Percentiles rank a stretch among this genome's conserved stretches.
These are phyloP conservation scores for Mycena alexandri DNA, from an alignment of 768 basidiomycete genomes.

Conservation along the genomic window DNA sequence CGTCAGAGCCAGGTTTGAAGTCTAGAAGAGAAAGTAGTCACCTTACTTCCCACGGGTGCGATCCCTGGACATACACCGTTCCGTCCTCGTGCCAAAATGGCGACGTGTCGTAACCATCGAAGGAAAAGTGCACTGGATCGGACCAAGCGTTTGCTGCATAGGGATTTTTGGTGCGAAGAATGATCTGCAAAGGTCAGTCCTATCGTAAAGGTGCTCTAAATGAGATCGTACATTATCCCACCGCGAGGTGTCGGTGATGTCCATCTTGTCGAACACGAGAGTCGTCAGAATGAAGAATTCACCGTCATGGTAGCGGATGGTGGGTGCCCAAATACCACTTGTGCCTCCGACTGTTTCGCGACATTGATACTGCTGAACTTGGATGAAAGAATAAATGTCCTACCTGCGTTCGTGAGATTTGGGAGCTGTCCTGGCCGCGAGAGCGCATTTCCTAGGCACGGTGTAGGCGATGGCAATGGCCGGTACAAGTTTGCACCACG, in stretches of 20 bases:
- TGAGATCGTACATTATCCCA: conserved; percentile 42
- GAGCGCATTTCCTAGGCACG: conserved; percentile 30
- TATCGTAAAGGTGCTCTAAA: too few species aligned
- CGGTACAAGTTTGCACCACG: background rate
- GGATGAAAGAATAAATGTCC: background rate
- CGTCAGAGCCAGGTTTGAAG: background rate
- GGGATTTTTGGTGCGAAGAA: conserved; percentile 41
- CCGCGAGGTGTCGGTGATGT: conserved; percentile 37
- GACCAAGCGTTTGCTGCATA: conserved; percentile 45
- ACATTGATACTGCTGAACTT: background rate
- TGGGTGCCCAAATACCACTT: conserved; percentile 45
- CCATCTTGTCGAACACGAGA: conserved; percentile 42
- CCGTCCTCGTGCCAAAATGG: conserved; percentile 50
- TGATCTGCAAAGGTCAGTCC: conserved; percentile 28
- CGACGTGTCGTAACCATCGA: conserved; percentile 50
- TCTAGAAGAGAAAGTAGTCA: background rate
- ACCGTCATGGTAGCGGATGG: conserved; percentile 41
- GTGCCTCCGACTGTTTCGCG: conserved; percentile 27
- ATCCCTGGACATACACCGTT: conserved; percentile 47
- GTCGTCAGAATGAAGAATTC: conserved; percentile 44
- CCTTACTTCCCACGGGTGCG: conserved; percentile 43
- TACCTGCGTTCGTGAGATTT: conserved; percentile 32
- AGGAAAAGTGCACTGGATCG: conserved; percentile 48
- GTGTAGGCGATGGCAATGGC: too few species aligned
- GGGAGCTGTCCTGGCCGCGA: conserved; percentile 34